A percentile compares a stretch with the other conserved stretches of the same genome.
Conservation (phyloP, 2,329 filamentous ascomycete genomes). For the Sporothrix phasma region DNA sequence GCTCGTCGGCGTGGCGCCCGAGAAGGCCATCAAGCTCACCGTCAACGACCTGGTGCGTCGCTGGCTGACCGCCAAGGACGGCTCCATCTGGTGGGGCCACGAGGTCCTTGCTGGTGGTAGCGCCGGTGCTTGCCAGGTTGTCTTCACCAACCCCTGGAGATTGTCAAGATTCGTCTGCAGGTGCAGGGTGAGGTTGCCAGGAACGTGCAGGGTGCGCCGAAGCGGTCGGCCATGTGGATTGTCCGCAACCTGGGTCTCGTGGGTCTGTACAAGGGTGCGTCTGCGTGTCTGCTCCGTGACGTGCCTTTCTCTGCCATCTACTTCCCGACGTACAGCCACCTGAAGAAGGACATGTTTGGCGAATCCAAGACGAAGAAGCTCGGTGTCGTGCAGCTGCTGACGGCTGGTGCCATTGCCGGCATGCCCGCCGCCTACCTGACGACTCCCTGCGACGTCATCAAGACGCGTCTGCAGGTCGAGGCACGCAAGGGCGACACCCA, state of each 20-base stretch:
- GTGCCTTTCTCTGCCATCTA: conserved; percentile 98
- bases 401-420: conserved; percentile 85
- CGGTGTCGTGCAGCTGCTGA: conserved; percentile 80
- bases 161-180: conserved; percentile 97
- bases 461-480: conserved; percentile 95
- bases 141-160: conserved; percentile 96
- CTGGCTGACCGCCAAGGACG: conserved; percentile 62
- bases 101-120: conserved; percentile 83
- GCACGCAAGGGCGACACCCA: conserved; percentile 85
- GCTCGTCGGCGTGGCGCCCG: conserved; percentile 93
- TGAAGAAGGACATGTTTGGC: conserved; percentile 91
- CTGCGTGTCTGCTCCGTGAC: conserved; percentile 86
- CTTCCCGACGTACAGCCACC: conserved; percentile 90
- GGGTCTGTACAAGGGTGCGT: conserved; percentile 93
- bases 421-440: conserved; percentile 92
- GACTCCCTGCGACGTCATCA: conserved; percentile 97
- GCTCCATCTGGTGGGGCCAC: conserved; percentile 57
- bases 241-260: conserved; percentile 88
- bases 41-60: conserved; percentile 89
- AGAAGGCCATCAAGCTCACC: conserved; percentile 98
- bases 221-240: conserved; percentile 95
- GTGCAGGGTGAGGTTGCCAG: conserved; percentile 95
- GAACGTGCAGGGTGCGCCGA: conserved; percentile 68
- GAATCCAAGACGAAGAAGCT: conserved; percentile 81
- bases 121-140: conserved; percentile 91